phyloP scores from a whole-genome alignment of 2,329 filamentous ascomycete genomes.

The Xylariaceae sp. region DNA sequence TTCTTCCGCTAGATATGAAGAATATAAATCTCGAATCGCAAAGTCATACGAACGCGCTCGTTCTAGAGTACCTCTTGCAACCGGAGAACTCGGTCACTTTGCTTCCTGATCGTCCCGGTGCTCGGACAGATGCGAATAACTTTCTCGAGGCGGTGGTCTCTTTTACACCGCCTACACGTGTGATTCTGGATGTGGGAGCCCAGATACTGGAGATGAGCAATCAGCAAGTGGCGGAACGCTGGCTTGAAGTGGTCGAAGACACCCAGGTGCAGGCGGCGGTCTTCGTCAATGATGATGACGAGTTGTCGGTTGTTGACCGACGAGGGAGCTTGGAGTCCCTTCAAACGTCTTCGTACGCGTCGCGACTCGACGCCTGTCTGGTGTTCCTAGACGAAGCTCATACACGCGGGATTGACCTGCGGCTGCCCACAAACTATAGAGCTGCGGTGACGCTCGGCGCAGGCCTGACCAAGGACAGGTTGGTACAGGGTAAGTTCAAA shows the following conservation, averaged over 20 bases:
- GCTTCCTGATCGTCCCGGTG: conserved; percentile 38
- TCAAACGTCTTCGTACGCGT: conserved; percentile 46
- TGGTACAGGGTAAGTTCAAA: conserved; percentile 49
- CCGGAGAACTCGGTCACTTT: conserved; percentile 34
- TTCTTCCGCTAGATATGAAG: conserved; percentile 55
- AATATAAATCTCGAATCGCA: conserved; percentile 55
- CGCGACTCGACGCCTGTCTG: conserved; percentile 46
- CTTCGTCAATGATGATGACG: conserved; percentile 47
- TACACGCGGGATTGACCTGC: conserved; percentile 56
- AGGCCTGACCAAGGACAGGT: conserved; percentile 55
- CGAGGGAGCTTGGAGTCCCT: conserved; percentile 39
- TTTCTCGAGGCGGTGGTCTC: conserved; percentile 40
- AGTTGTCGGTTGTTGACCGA: conserved; percentile 40
- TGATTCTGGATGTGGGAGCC: conserved; percentile 61
- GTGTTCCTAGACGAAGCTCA: conserved; percentile 57
- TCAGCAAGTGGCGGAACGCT: conserved; percentile 41
- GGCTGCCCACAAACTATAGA: conserved; percentile 42
- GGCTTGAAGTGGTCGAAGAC: conserved; percentile 43
- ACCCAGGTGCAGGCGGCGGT: conserved; percentile 43
- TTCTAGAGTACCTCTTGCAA: conserved; percentile 53
- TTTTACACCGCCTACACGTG: conserved; percentile 42
- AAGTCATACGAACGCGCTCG: conserved; percentile 57
- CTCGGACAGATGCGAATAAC: conserved; percentile 28
- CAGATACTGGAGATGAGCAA: conserved; percentile 61
- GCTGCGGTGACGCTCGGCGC: conserved; percentile 54